Evolutionary conservation across 345 rosid species (phyloP), one percentile per base, ranked within the genome.

Genomic region (Eucalyptus leucophloia): DNA sequence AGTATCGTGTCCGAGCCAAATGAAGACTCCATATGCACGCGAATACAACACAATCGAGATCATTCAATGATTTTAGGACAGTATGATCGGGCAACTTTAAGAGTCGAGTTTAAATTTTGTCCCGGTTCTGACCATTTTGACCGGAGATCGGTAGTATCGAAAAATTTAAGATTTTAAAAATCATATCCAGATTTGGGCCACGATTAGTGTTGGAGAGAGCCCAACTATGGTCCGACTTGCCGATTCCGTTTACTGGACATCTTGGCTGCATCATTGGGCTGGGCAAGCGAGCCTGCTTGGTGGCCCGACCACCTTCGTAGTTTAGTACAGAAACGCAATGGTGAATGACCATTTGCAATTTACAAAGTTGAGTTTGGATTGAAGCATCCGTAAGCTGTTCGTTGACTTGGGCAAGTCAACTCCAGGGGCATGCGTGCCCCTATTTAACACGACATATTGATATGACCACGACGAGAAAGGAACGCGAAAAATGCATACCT

Each of bases 281-380:
- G 69, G 69, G 34, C 5, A 5, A 13, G 16, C 0, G 69, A 3
- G 69, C 69, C 69, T 28, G 34, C 69, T 30, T 62, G 69, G 4
- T 62, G 69, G 34, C 69, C 69, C 69, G n/a, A 62, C 9, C 69
- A 53, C 58, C 58, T 53, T 53, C 26, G 58, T 19, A 53, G 58
- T 53, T 62, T 30, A 1, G 34, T 62, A 30, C 69, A 0, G 4
- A 13, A 62, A 30, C 69, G 32, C 34, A 0, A 62, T 1, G 32
- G 69, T 6, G 69, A 34, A 62, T 62, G 12, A 62, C 34, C 1
- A 30, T 3, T 62, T 13, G 32, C 67, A 2, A 17, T 30, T 60
- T 13, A 28, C 34, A 3, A 58, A 58, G 34, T 62, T 3, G 13
- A 6, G 7, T 62, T 28, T 3, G 69, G 69, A 62, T 30, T 30